A percentile compares a stretch with the other conserved stretches of the same genome.
Conservation (phyloP, 1,284 basidiomycete genomes). For the Irpex sp. region DNA sequence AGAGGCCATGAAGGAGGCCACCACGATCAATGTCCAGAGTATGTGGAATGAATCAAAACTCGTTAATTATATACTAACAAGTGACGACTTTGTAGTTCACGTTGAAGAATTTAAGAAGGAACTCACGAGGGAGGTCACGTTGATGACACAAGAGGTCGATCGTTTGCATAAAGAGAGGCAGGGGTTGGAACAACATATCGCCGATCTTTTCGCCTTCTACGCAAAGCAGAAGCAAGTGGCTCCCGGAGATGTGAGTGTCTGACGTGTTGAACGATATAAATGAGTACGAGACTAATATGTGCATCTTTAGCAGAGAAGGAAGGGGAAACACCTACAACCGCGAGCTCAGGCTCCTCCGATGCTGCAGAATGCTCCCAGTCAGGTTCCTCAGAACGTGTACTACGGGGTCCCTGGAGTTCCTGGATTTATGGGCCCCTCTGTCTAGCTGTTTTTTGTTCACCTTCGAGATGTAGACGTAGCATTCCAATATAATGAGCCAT, state of each 20-base stretch:
- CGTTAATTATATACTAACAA: background rate
- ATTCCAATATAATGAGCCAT: background rate
- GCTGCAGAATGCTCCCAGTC: background rate
- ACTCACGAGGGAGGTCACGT: constrained; percentile 67
- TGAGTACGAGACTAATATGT: background rate
- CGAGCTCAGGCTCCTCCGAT: constrained; percentile 1
- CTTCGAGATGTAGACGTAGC: background rate
- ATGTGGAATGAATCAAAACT: constrained; percentile 23
- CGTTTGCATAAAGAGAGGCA: constrained; percentile 72
- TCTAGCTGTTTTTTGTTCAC: background rate
- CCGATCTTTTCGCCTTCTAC: constrained; percentile 69
- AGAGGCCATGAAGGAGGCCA: constrained; percentile 89
- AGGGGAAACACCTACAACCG: background rate
- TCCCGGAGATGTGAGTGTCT: constrained; percentile 27
- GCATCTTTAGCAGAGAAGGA: background rate
- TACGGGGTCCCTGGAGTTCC: background rate
- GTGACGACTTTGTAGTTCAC: constrained; percentile 48
- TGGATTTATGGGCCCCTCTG: background rate
- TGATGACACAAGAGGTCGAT: constrained; percentile 73
- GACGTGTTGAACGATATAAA: background rate
- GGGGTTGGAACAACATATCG: constrained; percentile 68
- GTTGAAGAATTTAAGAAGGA: constrained; percentile 84
- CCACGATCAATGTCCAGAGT: constrained; percentile 81
- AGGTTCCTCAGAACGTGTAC: background rate
- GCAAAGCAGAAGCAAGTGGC: constrained; percentile 55